These are phyloP conservation scores for Lecanoromycetidae sp. DNA, from an alignment of 2,329 filamentous ascomycete species.

Conservation along the genomic window DNA sequence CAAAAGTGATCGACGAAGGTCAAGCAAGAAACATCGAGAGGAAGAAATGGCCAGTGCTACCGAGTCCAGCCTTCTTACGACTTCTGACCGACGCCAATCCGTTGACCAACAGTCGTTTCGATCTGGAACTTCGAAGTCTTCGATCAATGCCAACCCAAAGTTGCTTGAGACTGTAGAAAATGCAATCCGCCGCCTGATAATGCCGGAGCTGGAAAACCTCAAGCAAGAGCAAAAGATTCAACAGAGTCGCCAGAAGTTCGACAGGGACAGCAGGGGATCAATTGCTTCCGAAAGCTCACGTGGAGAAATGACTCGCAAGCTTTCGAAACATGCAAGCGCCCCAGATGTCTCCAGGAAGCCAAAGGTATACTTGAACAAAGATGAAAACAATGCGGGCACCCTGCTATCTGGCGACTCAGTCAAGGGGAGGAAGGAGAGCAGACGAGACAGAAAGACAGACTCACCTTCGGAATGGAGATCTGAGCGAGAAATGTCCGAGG, in stretches of 20 bases:
- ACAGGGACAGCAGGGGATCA: conserved; percentile 51
- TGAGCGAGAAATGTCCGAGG: conserved; percentile 35
- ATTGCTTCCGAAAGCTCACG: conserved; percentile 46
- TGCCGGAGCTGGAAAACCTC: conserved; percentile 82
- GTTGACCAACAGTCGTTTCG: conserved; percentile 47
- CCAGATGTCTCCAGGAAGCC: conserved; percentile 48
- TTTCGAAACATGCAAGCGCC: conserved; percentile 50
- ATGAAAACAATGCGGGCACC: conserved; percentile 47
- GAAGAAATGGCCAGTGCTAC: conserved; percentile 40
- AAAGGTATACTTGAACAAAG: conserved; percentile 47
- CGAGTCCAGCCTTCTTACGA: conserved; percentile 51
- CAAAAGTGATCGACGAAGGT: conserved; percentile 36
- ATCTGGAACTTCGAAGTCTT: conserved; percentile 52
- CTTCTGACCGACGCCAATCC: conserved; percentile 42
- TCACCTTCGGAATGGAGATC: conserved; percentile 35
- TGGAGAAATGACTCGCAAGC: conserved; percentile 39
- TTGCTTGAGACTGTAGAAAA: conserved; percentile 86
- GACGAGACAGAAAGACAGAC: conserved; percentile 40
- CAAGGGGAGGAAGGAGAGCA: conserved; percentile 40
- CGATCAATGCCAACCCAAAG: conserved; percentile 75
- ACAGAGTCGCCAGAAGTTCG: conserved; percentile 57
- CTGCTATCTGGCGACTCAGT: conserved; percentile 44
- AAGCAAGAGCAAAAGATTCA: conserved; percentile 80
- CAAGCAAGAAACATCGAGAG: conserved; percentile 41
- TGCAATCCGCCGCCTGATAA: conserved; percentile 74